These are phyloP conservation scores for Sphaerulina populicola DNA, from an alignment of 2,329 filamentous ascomycete species.

Conservation along the genomic window DNA sequence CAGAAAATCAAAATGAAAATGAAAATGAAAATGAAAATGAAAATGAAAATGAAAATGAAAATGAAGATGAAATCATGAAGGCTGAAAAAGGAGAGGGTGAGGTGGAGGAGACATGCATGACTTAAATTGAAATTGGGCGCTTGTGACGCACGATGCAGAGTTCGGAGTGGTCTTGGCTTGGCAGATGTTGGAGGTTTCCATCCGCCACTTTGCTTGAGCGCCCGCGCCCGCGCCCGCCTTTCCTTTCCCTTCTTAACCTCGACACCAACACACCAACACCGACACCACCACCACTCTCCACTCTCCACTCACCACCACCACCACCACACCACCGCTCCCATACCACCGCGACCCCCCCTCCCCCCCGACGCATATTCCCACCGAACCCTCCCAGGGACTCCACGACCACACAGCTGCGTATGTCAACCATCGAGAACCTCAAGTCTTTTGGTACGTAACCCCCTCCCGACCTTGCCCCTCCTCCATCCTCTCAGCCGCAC, in stretches of 20 bases:
- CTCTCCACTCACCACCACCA: conserved; percentile 5
- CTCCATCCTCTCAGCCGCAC: conserved; percentile 10
- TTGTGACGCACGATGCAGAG: too few species aligned
- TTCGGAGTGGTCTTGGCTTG: too few species aligned
- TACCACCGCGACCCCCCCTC: background rate
- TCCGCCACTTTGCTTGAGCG: background rate
- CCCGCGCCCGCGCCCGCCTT: too few species aligned
- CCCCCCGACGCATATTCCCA: background rate
- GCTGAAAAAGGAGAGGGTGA: too few species aligned
- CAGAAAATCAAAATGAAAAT: too few species aligned
- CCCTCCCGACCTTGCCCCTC: background rate
- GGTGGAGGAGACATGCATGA: too few species aligned
- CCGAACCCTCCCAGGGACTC: conserved; percentile 4
- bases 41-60: too few species aligned
- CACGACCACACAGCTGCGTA: conserved; percentile 16
- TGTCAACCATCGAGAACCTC: conserved; percentile 24
- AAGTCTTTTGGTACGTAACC: conserved; percentile 22
- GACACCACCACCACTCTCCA: conserved; percentile 3
- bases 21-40: too few species aligned
- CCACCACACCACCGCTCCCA: conserved; percentile 1
- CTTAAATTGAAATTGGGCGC: too few species aligned
- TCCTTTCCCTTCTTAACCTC: background rate
- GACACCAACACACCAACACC: conserved; percentile 1
- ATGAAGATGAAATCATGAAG: too few species aligned
- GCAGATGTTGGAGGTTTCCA: too few species aligned